Percentiles rank a stretch among this genome's conserved stretches.
These are phyloP conservation scores for Pythium aquatile DNA, from an alignment of 352 stramenopile species.

Conservation along the genomic window DNA sequence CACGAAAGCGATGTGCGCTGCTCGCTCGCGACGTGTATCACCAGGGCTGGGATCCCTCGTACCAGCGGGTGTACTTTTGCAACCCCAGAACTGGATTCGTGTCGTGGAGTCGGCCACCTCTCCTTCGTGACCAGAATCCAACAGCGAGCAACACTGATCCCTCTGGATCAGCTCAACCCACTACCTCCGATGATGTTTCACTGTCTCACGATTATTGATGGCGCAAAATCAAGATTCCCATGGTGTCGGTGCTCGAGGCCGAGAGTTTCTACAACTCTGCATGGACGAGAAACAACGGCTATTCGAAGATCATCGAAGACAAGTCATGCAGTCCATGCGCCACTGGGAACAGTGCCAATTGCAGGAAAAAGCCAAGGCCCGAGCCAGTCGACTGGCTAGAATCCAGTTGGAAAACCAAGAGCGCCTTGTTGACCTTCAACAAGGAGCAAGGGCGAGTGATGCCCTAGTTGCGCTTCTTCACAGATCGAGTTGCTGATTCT, in stretches of 20 bases:
- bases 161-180: not conserved
- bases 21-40: constrained; percentile 3
- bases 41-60: not conserved
- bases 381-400: constrained; percentile 5
- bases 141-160: not conserved
- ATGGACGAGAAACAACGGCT: constrained; percentile 8
- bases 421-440: constrained; percentile 3
- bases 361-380: constrained; percentile 4
- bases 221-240: not conserved
- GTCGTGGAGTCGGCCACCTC: not conserved
- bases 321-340: constrained; percentile 15
- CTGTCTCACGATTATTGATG: not conserved
- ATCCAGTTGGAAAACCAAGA: constrained; percentile 19
- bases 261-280: constrained; percentile 7
- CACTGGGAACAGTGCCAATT: constrained; percentile 21
- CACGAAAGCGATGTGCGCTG: not conserved
- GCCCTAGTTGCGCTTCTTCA: too few species aligned
- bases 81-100: constrained; percentile 5
- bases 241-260: not conserved
- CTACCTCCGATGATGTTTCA: not conserved
- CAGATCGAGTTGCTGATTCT: not conserved
- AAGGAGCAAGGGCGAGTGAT: constrained; percentile 4
- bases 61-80: not conserved
- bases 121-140: not conserved
- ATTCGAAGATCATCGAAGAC: constrained; percentile 5